Conservation (phyloP, 2,329 filamentous ascomycete genomes). For the Fusarium setosum region DNA sequence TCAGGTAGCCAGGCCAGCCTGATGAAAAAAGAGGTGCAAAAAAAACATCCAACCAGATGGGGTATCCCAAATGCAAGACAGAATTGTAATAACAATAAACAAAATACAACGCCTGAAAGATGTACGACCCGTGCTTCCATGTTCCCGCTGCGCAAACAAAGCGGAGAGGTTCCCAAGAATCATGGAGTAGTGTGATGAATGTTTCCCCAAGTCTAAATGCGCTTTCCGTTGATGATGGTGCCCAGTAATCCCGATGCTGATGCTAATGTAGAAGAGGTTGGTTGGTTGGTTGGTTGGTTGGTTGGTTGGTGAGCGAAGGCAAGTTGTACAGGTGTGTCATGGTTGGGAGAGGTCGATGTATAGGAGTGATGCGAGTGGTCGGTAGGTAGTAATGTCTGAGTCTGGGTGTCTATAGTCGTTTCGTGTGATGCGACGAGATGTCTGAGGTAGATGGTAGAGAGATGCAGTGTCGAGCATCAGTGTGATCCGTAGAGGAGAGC, state of each 20-base stretch:
- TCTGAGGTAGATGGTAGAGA: constrained; percentile 10
- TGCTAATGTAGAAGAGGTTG: constrained; percentile 19
- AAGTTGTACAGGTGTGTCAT: constrained; percentile 20
- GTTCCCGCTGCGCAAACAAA: background rate
- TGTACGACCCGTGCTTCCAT: constrained; percentile 11
- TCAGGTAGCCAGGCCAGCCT: constrained; percentile 4
- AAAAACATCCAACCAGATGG: constrained; percentile 29
- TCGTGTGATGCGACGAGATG: constrained; percentile 10
- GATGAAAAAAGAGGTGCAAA: background rate
- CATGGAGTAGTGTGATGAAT: constrained; percentile 8
- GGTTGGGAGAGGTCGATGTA: background rate
- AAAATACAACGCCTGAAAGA: constrained; percentile 35
- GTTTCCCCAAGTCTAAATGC: constrained; percentile 36
- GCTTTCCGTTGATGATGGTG: constrained; percentile 22
- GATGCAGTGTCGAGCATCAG: background rate
- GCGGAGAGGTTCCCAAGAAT: background rate
- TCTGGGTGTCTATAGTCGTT: constrained; percentile 39
- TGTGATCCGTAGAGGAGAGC: constrained; percentile 11
- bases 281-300: constrained; percentile 6
- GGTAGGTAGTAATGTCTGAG: constrained; percentile 6
- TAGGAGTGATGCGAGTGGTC: constrained; percentile 7
- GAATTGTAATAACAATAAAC: constrained; percentile 2
- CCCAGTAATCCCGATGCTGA: constrained; percentile 19
- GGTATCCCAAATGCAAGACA: constrained; percentile 40
- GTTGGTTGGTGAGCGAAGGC: constrained; percentile 19